phyloP scores from a whole-genome alignment of 306 rosid species.

The Pterocarpus macrocarpus region DNA sequence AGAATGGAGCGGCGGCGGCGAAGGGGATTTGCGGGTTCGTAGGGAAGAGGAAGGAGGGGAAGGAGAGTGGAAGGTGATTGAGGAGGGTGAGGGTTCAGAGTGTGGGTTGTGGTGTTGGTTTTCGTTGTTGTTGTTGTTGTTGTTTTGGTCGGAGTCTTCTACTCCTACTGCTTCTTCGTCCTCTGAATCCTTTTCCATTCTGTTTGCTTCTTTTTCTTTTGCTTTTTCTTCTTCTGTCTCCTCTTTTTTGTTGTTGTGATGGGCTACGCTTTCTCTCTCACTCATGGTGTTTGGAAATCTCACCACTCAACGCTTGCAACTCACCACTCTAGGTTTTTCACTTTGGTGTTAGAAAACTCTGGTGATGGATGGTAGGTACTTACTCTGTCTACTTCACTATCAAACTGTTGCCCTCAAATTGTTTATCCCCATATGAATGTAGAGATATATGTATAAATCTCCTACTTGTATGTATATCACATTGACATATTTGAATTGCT shows the following conservation, averaged over 20 bases:
- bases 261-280: background rate
- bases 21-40: conserved; percentile 52
- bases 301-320: background rate
- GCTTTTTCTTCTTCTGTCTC: background rate
- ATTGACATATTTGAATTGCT: too few relatives aligned
- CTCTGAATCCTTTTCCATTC: background rate
- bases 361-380: background rate
- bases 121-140: background rate
- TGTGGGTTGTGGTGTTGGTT: conserved; percentile 20
- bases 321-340: background rate
- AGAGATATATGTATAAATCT: too few relatives aligned
- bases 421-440: too few relatives aligned
- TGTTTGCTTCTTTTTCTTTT: background rate
- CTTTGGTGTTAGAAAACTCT: background rate
- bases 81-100: conserved; percentile 42
- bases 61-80: conserved; percentile 44
- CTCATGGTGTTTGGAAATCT: background rate
- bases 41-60: conserved; percentile 51
- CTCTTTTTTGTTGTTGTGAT: conserved; percentile 7
- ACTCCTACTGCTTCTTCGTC: background rate
- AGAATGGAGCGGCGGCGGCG: conserved; percentile 54
- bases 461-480: too few relatives aligned
- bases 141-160: background rate
- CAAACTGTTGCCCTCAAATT: too few relatives aligned
- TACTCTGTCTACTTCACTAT: background rate